phyloP scores from a whole-genome alignment of 108 stramenopile species.

The Aurantiochytrium sp. region DNA sequence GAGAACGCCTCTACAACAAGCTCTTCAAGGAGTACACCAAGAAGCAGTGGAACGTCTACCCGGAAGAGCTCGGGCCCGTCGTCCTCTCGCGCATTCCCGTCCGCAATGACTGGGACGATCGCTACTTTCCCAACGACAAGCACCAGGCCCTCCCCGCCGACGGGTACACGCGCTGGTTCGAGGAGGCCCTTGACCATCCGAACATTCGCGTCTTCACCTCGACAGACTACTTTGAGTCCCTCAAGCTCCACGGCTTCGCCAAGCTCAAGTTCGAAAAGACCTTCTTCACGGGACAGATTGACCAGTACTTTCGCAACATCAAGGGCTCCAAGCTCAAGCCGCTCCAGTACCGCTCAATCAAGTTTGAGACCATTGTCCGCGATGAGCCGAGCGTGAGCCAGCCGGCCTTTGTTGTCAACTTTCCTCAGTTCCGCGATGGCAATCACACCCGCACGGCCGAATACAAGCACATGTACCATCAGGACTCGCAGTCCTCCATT shows the following conservation, averaged over 20 bases:
- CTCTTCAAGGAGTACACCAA: slow-evolving; percentile 68
- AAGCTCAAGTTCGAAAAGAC: slow-evolving; percentile 43
- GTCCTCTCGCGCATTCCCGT: slow-evolving; percentile 66
- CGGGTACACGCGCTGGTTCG: slow-evolving; percentile 66
- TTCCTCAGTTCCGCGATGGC: slow-evolving; percentile 42
- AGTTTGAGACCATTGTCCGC: slow-evolving; percentile 51
- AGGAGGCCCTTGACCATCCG: slow-evolving; percentile 51
- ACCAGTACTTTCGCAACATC: slow-evolving; percentile 59
- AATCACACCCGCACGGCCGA: slow-evolving; percentile 33
- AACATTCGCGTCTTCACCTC: slow-evolving; percentile 53
- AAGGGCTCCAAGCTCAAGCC: slow-evolving; percentile 53
- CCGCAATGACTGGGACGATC: slow-evolving; percentile 52
- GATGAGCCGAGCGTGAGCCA: slow-evolving; percentile 36
- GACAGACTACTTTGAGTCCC: slow-evolving; percentile 58
- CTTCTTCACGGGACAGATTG: slow-evolving; percentile 68
- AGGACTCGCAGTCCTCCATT: slow-evolving; percentile 47
- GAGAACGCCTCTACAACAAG: slow-evolving; percentile 54
- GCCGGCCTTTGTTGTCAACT: slow-evolving; percentile 59
- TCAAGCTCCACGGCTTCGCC: slow-evolving; percentile 22
- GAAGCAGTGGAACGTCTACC: slow-evolving; percentile 70
- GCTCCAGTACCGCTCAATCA: slow-evolving; percentile 60
- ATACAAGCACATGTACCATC: slow-evolving; percentile 65
- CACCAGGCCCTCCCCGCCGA: slow-evolving; percentile 63
- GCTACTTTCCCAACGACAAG: slow-evolving; percentile 62
- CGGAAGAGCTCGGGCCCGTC: slow-evolving; percentile 60